Evolutionary conservation across 805 yeast genomes (phyloP).

Genomic region (Ogataea pini): DNA sequence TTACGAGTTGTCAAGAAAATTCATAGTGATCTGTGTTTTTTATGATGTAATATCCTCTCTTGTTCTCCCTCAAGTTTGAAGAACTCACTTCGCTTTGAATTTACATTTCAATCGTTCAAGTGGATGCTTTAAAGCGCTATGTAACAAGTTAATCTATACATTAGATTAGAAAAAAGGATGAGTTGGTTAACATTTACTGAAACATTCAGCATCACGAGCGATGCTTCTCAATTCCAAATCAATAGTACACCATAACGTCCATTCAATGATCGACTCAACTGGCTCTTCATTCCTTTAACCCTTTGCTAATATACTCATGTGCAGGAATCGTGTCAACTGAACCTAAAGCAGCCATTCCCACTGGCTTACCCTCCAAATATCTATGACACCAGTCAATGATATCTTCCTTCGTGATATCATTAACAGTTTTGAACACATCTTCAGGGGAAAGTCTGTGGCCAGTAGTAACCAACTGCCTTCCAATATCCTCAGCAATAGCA

Average conservation of each 20-base stretch:
- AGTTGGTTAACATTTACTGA: too few relatives aligned
- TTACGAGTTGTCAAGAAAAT: too few relatives aligned
- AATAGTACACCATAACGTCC: too few relatives aligned
- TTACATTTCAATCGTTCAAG: not conserved
- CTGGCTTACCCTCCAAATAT: constrained; percentile 71
- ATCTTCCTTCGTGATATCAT: constrained; percentile 73
- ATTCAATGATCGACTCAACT: too few relatives aligned
- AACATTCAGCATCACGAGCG: too few relatives aligned
- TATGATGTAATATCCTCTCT: too few relatives aligned
- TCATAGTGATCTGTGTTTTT: too few relatives aligned
- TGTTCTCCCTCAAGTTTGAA: too few relatives aligned
- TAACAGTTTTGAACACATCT: constrained; percentile 73
- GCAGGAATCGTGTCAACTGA: constrained; percentile 72
- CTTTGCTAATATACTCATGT: constrained; percentile 50
- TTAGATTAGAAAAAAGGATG: too few relatives aligned
- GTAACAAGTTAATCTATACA: not conserved
- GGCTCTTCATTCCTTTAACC: not conserved
- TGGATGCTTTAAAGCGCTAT: not conserved
- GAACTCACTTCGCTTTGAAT: too few relatives aligned
- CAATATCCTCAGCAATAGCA: constrained; percentile 95
- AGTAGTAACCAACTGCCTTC: constrained; percentile 94
- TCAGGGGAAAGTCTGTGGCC: constrained; percentile 76
- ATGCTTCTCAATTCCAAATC: too few relatives aligned
- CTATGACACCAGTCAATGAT: constrained; percentile 87
- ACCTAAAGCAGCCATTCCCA: constrained; percentile 92